Base-by-base conservation (phyloP, 306 rosid species). In the Nissolia schottii region DNA sequence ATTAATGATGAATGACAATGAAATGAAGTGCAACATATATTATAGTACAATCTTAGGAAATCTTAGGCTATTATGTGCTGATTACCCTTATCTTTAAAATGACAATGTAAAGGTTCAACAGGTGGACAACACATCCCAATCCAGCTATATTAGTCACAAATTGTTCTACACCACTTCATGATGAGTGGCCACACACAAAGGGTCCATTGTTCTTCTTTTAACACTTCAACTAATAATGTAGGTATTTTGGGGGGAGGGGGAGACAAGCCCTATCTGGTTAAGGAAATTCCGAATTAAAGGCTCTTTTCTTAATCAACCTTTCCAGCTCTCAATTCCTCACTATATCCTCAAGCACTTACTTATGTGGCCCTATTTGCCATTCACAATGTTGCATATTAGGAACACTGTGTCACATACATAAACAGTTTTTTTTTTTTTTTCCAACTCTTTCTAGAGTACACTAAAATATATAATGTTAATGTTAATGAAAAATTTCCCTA, bases 241-340 rank as follows among this genome's bases (percentile, higher is more conserved):
- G 57, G 34, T 56, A 25, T 32, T 24, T 54, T n/a, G n/a, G n/a
- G n/a, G n/a, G n/a, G n/a, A n/a, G n/a, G 48, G 81, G 67, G 48
- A 64, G 61, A 59, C 77, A 67, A 18, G 25, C 37, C 32, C 49
- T 64, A 11, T 32, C 59, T 74, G 56, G 32, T 79, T 57, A 65
- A 64, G 24, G 34, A 56, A 67, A 64, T 14, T 7, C 43, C 50
- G 20, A 41, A 49, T 46, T n/a, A 40, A 76, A 65, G 48, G 34
- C n/a, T 35, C 51, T 68, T 64, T 76, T 67, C 61, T 59, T 50
- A 10, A 60, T 59, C 67, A 16, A 55, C 61, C 73, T 53, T 82
- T 83, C 74, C 81, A 83, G 70, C 76, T 71, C 75, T 76, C 67
- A 71, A 19, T 71, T 22, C 19, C 55, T 35, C 71, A 41, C 78